A percentile compares a stretch with the other conserved stretches of the same genome.
Conservation (phyloP, 2,329 filamentous ascomycete species). For the Botrytis sinoallii region DNA sequence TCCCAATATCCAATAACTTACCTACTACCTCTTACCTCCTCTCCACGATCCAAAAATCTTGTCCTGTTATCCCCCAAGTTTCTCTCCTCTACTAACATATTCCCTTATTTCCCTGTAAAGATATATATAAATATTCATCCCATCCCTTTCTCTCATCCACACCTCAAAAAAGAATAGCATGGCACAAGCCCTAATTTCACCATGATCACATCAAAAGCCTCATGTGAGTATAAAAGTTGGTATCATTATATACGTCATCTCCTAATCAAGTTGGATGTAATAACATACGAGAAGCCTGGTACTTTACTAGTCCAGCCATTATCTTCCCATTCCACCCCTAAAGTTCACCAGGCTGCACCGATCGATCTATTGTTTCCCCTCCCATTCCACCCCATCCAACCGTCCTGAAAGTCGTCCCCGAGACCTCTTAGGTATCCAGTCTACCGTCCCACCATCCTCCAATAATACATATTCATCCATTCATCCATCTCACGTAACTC, state of each 20-base stretch:
- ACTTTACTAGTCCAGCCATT: not conserved
- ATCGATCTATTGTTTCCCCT: not conserved
- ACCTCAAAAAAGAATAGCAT: not conserved
- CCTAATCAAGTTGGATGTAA: not conserved
- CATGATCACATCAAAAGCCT: not conserved
- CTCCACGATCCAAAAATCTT: not conserved
- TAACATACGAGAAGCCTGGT: not conserved
- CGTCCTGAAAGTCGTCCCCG: not conserved
- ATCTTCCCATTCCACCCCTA: not conserved
- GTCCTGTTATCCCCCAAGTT: not conserved
- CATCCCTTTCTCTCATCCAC: not conserved
- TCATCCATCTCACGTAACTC: not conserved
- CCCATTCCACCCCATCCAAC: not conserved
- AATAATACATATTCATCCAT: slow-evolving; percentile 1
- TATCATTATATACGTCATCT: not conserved
- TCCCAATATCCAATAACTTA: not conserved
- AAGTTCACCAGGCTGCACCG: not conserved
- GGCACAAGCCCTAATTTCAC: not conserved
- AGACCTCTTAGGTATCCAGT: not conserved
- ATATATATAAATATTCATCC: not conserved
- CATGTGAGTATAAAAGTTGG: not conserved
- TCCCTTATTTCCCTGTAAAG: not conserved
- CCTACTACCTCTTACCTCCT: not conserved
- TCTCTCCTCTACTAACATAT: not conserved
- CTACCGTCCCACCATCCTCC: not conserved